A percentile compares a stretch with the other conserved stretches of the same genome.
These are phyloP conservation scores for Amphibolis antarctica DNA, from an alignment of 106 monocot species.

Conservation along the genomic window DNA sequence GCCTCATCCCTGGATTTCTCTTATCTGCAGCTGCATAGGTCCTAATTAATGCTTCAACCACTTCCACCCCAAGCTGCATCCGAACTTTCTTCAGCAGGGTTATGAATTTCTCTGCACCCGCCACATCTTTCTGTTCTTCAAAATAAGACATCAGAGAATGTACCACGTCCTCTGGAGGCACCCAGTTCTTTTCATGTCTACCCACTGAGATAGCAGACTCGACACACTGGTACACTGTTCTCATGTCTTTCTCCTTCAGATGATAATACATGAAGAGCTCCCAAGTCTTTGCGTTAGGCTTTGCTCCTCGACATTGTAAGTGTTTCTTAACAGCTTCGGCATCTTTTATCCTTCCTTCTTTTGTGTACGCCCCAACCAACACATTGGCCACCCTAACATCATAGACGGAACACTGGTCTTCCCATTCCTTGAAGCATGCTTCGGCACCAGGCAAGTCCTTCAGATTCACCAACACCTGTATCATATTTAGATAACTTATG, in stretches of 20 bases:
- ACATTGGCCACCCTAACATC: constrained; percentile 81
- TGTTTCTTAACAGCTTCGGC: constrained; percentile 51
- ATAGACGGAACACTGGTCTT: constrained; percentile 51
- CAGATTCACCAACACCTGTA: constrained; percentile 73
- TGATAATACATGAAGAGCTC: constrained; percentile 88
- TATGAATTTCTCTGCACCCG: constrained; percentile 53
- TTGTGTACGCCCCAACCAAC: constrained; percentile 49
- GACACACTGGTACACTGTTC: constrained; percentile 35
- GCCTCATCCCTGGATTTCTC: constrained; percentile 57
- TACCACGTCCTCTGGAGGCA: constrained; percentile 34
- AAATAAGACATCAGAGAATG: constrained; percentile 50
- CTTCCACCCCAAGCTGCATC: constrained; percentile 28
- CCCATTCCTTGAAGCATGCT: constrained; percentile 88
- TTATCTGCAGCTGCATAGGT: constrained; percentile 48
- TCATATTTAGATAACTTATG: constrained; percentile 93
- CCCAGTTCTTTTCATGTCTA: constrained; percentile 52
- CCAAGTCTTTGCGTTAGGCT: constrained; percentile 78
- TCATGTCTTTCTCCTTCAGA: constrained; percentile 50
- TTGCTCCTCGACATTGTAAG: constrained; percentile 43
- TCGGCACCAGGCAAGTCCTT: constrained; percentile 84
- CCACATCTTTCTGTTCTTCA: constrained; percentile 50
- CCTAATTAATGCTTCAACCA: constrained; percentile 54
- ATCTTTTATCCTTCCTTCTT: constrained; percentile 55
- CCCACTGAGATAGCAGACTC: constrained; percentile 64
- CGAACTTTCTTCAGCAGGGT: constrained; percentile 39